A percentile compares a stretch with the other conserved stretches of the same genome.
Evolutionary conservation across 345 rosid species (phyloP).

Genomic region (Capsella bursapastoris): DNA sequence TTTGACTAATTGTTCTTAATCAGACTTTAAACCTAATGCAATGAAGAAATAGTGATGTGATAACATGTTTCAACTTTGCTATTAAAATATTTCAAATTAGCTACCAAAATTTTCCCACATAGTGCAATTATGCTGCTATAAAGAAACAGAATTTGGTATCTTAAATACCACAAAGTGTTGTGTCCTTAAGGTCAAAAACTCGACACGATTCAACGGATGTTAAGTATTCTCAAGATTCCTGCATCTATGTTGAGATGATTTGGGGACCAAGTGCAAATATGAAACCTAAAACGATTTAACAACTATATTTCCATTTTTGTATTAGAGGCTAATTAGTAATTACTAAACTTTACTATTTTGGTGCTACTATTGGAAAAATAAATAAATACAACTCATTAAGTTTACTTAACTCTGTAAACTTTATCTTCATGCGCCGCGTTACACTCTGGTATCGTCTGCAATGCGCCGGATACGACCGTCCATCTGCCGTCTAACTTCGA

Average conservation of each 20-base stretch:
- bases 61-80: background rate
- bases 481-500: background rate
- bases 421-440: background rate
- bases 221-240: background rate
- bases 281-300: background rate
- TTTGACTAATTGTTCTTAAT: background rate
- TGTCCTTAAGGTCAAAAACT: background rate
- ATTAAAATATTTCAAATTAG: too few species aligned
- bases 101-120: background rate
- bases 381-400: background rate
- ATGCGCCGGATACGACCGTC: constrained; percentile 2
- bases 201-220: background rate
- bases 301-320: background rate
- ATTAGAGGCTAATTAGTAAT: background rate
- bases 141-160: background rate
- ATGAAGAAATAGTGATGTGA: constrained; percentile 14
- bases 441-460: background rate
- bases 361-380: too few species aligned
- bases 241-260: background rate
- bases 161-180: background rate
- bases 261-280: background rate
- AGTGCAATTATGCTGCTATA: background rate
- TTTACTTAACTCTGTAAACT: background rate
- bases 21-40: constrained; percentile 24
- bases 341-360: background rate